Evolutionary conservation across 495 filamentous ascomycete species (phyloP).

Genomic region (Paragyromitra xinjiangensis): DNA sequence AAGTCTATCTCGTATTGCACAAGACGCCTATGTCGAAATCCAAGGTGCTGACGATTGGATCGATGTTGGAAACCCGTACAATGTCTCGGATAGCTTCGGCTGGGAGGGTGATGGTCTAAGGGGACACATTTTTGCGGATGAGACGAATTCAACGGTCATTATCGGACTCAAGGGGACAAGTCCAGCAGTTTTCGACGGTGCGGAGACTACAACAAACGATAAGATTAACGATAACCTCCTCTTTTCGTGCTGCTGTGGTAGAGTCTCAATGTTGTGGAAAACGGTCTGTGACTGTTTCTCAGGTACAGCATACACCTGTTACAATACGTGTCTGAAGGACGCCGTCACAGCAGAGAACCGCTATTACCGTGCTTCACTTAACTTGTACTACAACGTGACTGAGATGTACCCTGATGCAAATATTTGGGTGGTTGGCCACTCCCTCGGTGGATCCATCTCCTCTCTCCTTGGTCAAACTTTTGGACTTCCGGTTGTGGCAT

Average conservation of each 20-base stretch:
- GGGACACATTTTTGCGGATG: slow-evolving; percentile 89
- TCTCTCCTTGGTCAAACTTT: slow-evolving; percentile 89
- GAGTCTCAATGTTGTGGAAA: slow-evolving; percentile 87
- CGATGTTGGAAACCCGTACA: slow-evolving; percentile 79
- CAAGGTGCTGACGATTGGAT: slow-evolving; percentile 81
- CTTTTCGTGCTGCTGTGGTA: slow-evolving; percentile 96
- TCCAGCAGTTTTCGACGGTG: slow-evolving; percentile 89
- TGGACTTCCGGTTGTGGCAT: slow-evolving; percentile 85
- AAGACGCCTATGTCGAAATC: slow-evolving; percentile 83
- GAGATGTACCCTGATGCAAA: slow-evolving; percentile 84
- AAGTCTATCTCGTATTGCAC: slow-evolving; percentile 83
- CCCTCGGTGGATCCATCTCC: slow-evolving; percentile 85
- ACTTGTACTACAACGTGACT: slow-evolving; percentile 91
- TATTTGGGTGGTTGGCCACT: slow-evolving; percentile 89
- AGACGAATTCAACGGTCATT: slow-evolving; percentile 84
- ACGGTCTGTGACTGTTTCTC: slow-evolving; percentile 92
- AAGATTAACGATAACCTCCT: slow-evolving; percentile 97
- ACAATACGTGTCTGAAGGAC: slow-evolving; percentile 82
- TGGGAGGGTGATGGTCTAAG: slow-evolving; percentile 90
- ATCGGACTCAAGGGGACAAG: slow-evolving; percentile 94
- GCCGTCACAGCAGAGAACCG: slow-evolving; percentile 81
- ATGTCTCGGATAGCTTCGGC: slow-evolving; percentile 83
- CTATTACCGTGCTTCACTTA: slow-evolving; percentile 85
- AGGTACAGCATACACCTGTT: slow-evolving; percentile 79
- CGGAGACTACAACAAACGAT: slow-evolving; percentile 94